Conservation (phyloP, 2,329 filamentous ascomycete genomes). For the Aureobasidium pullulans region DNA sequence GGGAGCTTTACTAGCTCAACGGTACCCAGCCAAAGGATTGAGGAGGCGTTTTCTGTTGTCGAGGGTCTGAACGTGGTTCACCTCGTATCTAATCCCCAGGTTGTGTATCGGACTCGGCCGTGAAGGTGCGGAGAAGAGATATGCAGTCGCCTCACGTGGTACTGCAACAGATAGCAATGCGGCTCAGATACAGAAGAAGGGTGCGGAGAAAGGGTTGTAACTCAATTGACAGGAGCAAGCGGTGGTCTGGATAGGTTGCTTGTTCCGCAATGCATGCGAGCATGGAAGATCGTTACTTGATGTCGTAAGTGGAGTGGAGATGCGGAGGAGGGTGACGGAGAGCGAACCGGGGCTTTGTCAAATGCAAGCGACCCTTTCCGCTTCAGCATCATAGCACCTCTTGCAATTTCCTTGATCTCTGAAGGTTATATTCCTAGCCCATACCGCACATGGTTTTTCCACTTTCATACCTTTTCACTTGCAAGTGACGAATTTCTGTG, state of each 20-base stretch:
- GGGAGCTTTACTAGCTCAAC: conserved; percentile 2
- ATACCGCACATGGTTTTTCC: not conserved
- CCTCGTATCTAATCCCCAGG: not conserved
- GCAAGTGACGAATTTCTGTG: not conserved
- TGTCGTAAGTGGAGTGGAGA: conserved; percentile 1
- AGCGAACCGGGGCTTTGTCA: not conserved
- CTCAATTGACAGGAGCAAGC: not conserved
- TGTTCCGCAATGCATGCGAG: not conserved
- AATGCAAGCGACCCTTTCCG: not conserved
- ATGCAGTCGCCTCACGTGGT: conserved; percentile 6
- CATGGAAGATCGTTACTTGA: conserved; percentile 3
- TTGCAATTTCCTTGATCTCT: not conserved
- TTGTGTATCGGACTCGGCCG: not conserved
- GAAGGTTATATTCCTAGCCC: not conserved
- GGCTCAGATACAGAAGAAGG: not conserved
- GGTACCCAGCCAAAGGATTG: not conserved
- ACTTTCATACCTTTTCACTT: not conserved
- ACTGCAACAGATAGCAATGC: not conserved
- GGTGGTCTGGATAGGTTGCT: not conserved
- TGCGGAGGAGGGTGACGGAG: not conserved
- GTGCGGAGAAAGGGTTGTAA: not conserved
- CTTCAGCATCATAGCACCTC: conserved; percentile 4
- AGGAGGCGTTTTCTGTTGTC: not conserved
- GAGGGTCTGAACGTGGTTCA: not conserved
- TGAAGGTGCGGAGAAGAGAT: not conserved